These are phyloP conservation scores for Gossypium stocksii DNA, from an alignment of 345 rosid genomes.

Conservation along the genomic window DNA sequence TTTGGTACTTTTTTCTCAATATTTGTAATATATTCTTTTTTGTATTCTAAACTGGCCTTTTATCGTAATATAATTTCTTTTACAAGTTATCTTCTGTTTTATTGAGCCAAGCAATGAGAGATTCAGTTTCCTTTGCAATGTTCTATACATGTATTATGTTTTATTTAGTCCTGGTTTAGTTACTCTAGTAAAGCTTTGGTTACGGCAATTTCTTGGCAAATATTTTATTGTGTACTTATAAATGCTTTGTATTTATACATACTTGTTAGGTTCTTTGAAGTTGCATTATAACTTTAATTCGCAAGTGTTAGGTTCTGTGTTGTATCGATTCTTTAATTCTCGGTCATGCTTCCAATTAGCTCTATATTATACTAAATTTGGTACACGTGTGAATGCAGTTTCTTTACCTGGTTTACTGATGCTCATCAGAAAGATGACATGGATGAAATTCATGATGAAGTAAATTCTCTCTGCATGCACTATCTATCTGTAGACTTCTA, in stretches of 20 bases:
- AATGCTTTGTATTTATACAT: not conserved
- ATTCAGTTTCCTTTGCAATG: not conserved
- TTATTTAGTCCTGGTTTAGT: not conserved
- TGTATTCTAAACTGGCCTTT: not conserved
- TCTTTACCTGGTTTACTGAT: too few relatives aligned
- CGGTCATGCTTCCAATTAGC: not conserved
- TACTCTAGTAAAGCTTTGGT: not conserved
- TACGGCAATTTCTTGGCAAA: not conserved
- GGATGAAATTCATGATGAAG: constrained; percentile 56
- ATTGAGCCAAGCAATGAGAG: too few relatives aligned
- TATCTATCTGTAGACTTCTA: not conserved
- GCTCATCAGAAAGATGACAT: too few relatives aligned
- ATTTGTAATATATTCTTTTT: not conserved
- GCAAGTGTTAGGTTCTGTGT: not conserved
- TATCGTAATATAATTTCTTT: not conserved
- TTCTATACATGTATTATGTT: not conserved
- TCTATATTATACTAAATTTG: not conserved
- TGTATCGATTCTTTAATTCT: not conserved
- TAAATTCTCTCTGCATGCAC: constrained; percentile 21
- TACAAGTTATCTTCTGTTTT: not conserved
- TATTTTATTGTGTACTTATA: not conserved
- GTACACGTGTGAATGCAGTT: constrained; percentile 39
- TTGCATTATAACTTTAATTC: not conserved
- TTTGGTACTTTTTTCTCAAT: not conserved
- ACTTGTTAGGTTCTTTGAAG: not conserved